Evolutionary conservation across 2,329 filamentous ascomycete genomes (phyloP), one percentile per base, ranked within the genome.

Genomic region (Ophiostoma perfectum): DNA sequence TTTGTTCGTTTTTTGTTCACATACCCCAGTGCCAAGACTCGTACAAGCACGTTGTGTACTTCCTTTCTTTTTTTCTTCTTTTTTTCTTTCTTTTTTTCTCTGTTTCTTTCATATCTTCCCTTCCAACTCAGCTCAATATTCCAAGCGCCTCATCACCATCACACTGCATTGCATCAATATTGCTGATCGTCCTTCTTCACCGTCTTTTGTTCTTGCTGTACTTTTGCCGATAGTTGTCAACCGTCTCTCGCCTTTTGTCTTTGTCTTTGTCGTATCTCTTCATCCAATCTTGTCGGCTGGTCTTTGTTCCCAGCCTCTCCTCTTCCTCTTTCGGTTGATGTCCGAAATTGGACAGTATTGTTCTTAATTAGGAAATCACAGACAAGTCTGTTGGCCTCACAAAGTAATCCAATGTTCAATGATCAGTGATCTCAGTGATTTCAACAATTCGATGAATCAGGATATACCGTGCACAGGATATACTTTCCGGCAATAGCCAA

Each of bases 21-120:
- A n/a, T 55, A 55, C 49, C 49, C 49, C 49, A 55, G 49, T 55
- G 49, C 49, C 49, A 55, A 55, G 49, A 55, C 18, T 55, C 49
- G 49, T 18, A 55, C 49, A 55, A 49, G 18, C 47, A 27, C 18
- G 49, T 49, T 49, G 47, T 49, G 12, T 49, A 18, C 18, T n/a
- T 18, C 8, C 14, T 5, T 55, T 11, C 8, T 8, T 55, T 12
- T 9, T 27, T 55, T 2, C 8, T 44, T 44, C 18, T 55, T 27
- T 36, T 3, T 36, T 4, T 55, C 4, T 11, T 9, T 52, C 16
- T 18, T 7, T 14, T 9, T 47, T 47, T 14, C 4, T 4, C 49
- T 8, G 2, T 18, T 55, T 27, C 42, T 45, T 36, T 27, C 27
- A 27, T 27, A 2, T 27, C 27, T 27, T 27, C 27, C 27, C 27